Base-by-base conservation (phyloP, 257 asterid genomes). In the Ocimum tenuiflorum region DNA sequence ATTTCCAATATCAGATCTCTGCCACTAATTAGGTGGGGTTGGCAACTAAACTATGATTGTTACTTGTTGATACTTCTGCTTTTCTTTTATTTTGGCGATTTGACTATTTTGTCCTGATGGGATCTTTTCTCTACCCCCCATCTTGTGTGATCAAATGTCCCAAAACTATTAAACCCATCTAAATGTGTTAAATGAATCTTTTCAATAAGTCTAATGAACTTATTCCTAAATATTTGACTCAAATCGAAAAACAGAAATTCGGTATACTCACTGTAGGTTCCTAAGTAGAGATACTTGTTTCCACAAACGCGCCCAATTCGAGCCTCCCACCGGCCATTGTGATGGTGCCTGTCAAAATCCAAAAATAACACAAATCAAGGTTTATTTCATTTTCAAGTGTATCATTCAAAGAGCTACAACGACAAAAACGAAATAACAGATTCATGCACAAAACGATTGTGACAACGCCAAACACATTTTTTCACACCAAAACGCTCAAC, bases 271-370 rank as follows among this genome's bases (percentile, higher is more conserved):
- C 86, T 63, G 49, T 66, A 92, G 20, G 98, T 92, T 77, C 97
- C 98, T 33, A 92, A 56, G 61, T 92, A 92, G 70, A 89, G 81
- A 73, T 92, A 92, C 75, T 92, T 92, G 80, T 85, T 92, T 9
- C 97, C 98, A 3, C 78, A 75, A 5, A 87, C 94, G 3, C 91
- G 89, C 50, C 98, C 98, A 27, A 92, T 92, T 10, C 98, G 71
- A 3, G 98, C 98, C 81, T 92, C 98, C 98, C 98, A 92, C 67
- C 98, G 85, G 17, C 98, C 98, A 31, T 92, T 92, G 52, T 89
- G 97, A 60, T 92, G 98, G 82, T 92, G 98, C 91, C 98, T 91
- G 80, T 60, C 68, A 51, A 59, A 63, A 72, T 57, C 51, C 35
- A 57, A 68, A 38, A 0, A 17, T 57, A 57, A 4, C 33, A 8